Conservation (phyloP, 176 grass and related monocot species). For the Rhynchospora tenuis region DNA sequence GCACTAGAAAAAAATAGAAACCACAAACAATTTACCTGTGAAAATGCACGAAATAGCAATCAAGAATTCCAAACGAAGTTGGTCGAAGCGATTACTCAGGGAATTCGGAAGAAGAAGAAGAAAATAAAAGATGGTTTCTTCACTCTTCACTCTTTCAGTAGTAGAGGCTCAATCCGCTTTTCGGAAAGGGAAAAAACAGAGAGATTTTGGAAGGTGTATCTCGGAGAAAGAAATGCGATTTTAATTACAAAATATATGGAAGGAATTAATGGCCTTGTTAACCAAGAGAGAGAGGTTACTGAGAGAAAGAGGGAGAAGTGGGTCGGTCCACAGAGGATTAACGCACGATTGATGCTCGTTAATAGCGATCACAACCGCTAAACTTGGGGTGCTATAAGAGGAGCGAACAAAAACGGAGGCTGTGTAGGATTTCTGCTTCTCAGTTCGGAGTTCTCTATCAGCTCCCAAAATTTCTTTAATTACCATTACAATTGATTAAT, state of each 20-base stretch:
- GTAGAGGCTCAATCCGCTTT: neutral
- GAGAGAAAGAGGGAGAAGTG: neutral
- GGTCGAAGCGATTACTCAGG: too few relatives aligned
- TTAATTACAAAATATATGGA: neutral
- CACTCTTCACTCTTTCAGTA: neutral
- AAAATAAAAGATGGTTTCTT: too few relatives aligned
- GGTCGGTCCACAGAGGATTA: neutral
- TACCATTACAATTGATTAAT: neutral
- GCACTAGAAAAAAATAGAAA: too few relatives aligned
- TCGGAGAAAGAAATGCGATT: neutral
- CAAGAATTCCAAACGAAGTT: neutral
- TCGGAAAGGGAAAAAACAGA: neutral
- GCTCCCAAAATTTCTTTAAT: neutral
- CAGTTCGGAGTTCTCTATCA: neutral
- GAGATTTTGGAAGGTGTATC: neutral
- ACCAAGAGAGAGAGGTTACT: neutral
- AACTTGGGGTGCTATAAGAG: neutral
- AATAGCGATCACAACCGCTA: neutral
- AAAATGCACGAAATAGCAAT: neutral
- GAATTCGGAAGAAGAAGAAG: neutral
- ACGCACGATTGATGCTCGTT: neutral
- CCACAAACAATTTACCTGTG: too few relatives aligned
- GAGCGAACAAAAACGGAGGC: neutral
- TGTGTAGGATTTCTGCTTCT: neutral
- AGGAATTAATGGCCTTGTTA: neutral